phyloP scores from a whole-genome alignment of 352 stramenopile genomes.

The Phytopythium cucurbitacearum region DNA sequence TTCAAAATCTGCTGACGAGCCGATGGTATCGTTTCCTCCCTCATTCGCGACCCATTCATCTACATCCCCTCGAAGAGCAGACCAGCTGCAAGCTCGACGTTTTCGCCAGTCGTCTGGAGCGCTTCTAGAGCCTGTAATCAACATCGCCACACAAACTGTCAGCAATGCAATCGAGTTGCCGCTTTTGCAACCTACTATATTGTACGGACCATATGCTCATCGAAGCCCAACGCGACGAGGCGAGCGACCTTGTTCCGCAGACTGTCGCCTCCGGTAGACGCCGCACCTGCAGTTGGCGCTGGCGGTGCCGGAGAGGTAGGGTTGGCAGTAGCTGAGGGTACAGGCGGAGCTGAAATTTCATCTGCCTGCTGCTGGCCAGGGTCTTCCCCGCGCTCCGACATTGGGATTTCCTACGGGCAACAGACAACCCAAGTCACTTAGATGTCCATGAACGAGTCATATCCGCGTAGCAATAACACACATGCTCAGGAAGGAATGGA shows the following conservation, averaged over 20 bases:
- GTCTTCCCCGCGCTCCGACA: constrained; percentile 39
- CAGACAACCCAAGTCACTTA: neutral
- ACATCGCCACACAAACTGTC: constrained; percentile 6
- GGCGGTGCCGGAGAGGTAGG: constrained; percentile 6
- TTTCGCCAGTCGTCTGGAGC: constrained; percentile 65
- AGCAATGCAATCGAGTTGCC: neutral
- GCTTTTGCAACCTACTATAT: neutral
- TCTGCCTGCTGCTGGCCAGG: constrained; percentile 16
- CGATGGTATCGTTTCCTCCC: too few relatives aligned
- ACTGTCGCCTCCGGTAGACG: constrained; percentile 9
- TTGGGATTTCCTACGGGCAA: constrained; percentile 58
- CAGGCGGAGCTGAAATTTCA: constrained; percentile 6
- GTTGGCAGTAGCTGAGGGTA: constrained; percentile 12
- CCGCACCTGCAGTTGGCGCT: neutral
- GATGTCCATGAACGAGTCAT: neutral
- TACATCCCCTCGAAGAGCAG: constrained; percentile 73
- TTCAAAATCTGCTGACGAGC: too few relatives aligned
- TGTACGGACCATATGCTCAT: constrained; percentile 40
- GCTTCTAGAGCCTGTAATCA: constrained; percentile 45
- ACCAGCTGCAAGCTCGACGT: constrained; percentile 78
- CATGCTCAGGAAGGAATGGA: constrained; percentile 82
- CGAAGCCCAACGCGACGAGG: constrained; percentile 65
- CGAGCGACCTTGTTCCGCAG: constrained; percentile 56
- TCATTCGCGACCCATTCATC: neutral
- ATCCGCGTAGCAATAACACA: constrained; percentile 18